phyloP scores from a whole-genome alignment of 192 early-diverging fungal genomes.

The Linnemannia exigua region DNA sequence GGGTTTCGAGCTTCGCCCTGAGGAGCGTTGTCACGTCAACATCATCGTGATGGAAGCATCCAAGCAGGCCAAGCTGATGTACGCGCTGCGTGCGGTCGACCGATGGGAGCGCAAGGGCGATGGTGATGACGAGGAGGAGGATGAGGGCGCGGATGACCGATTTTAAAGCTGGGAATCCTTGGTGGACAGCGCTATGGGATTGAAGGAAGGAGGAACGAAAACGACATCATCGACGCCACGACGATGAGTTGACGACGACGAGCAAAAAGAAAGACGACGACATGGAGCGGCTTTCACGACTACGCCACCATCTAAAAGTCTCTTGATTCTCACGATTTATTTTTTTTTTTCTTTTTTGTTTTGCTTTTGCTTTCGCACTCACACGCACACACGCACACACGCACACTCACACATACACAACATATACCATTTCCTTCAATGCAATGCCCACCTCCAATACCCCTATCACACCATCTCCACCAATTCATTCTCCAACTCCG shows the following conservation, averaged over 20 bases:
- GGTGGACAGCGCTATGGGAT: neutral
- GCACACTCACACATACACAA: neutral
- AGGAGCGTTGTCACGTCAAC: slow-evolving; percentile 72
- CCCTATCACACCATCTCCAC: neutral
- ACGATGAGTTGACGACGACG: neutral
- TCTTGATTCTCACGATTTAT: neutral
- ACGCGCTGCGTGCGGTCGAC: slow-evolving; percentile 60
- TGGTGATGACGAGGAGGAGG: slow-evolving; percentile 33
- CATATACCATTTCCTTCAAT: slow-evolving; percentile 17
- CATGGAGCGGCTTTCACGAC: neutral
- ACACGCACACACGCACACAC: neutral
- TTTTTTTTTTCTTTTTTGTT: slow-evolving; percentile 2
- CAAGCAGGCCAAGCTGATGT: slow-evolving; percentile 69
- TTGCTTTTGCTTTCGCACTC: neutral
- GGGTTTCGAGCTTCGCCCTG: slow-evolving; percentile 66
- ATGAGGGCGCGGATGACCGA: slow-evolving; percentile 50
- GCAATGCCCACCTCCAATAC: slow-evolving; percentile 5
- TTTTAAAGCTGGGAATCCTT: slow-evolving; percentile 12
- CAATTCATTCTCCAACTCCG: neutral
- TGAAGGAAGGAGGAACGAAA: neutral
- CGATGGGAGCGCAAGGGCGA: slow-evolving; percentile 41
- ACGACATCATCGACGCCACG: neutral
- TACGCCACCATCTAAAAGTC: neutral
- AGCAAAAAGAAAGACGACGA: neutral
- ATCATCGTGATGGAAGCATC: slow-evolving; percentile 66